Conservation (phyloP, 129 eudicot genomes). For the Pittosporum tobira region DNA sequence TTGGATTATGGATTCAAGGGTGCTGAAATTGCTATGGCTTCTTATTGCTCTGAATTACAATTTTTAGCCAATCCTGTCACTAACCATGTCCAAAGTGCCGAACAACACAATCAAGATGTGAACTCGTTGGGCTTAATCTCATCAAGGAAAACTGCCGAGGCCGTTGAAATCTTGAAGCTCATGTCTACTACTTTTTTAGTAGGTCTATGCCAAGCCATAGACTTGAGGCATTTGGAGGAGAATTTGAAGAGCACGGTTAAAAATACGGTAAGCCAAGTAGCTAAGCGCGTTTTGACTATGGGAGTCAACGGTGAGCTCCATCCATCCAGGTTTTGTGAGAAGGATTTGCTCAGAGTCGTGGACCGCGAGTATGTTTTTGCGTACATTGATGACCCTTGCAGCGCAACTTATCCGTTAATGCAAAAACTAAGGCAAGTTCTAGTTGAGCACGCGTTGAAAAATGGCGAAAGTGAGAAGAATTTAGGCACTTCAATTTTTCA, state of each 20-base stretch:
- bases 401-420: constrained; percentile 56
- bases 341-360: constrained; percentile 56
- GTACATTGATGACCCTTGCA: constrained; percentile 58
- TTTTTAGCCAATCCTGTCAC: constrained; percentile 84
- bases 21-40: constrained; percentile 78
- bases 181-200: constrained; percentile 67
- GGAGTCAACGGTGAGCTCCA: constrained; percentile 67
- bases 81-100: constrained; percentile 80
- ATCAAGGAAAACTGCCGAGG: constrained; percentile 64
- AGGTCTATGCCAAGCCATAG: constrained; percentile 72
- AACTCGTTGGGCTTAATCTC: constrained; percentile 79
- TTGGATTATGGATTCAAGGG: constrained; percentile 86
- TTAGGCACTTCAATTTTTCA: constrained; percentile 50
- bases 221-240: constrained; percentile 76
- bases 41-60: constrained; percentile 77
- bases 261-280: constrained; percentile 67
- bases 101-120: constrained; percentile 88
- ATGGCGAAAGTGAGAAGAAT: constrained; percentile 39
- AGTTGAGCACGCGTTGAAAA: constrained; percentile 55
- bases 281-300: constrained; percentile 50
- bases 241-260: constrained; percentile 54
- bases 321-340: constrained; percentile 58
- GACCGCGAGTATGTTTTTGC: constrained; percentile 58
- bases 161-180: constrained; percentile 69
- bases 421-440: constrained; percentile 65